Evolutionary conservation across 176 grass and related monocot genomes (phyloP).

Genomic region (Aechmea fasciata): DNA sequence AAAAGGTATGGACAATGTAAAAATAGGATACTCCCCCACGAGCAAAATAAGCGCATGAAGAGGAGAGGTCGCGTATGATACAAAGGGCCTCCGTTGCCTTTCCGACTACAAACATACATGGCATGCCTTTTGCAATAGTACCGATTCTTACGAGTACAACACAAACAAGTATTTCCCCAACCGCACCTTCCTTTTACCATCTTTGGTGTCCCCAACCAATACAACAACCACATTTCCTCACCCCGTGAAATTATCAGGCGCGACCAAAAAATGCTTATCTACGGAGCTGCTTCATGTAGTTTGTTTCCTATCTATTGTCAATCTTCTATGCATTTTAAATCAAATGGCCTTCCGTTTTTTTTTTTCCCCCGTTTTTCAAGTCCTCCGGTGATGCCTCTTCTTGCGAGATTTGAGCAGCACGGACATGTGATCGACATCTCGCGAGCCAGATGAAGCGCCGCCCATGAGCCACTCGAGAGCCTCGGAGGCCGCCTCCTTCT

Average conservation of each 20-base stretch:
- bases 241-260: slow-evolving; percentile 11
- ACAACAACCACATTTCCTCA: neutral
- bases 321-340: slow-evolving; percentile 1
- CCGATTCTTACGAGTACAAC: neutral
- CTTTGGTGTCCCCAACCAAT: neutral
- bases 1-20: neutral
- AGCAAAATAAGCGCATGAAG: slow-evolving; percentile 2
- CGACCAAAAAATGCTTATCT: slow-evolving; percentile 16
- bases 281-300: slow-evolving; percentile 6
- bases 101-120: neutral
- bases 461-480: slow-evolving; percentile 72
- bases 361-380: slow-evolving; percentile 9
- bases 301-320: neutral
- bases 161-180: neutral
- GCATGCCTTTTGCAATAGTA: neutral
- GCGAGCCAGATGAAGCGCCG: slow-evolving; percentile 9
- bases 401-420: slow-evolving; percentile 50
- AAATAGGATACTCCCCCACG: neutral
- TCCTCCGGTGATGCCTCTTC: slow-evolving; percentile 51
- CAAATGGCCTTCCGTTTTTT: neutral
- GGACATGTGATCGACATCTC: slow-evolving; percentile 43
- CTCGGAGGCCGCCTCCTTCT: slow-evolving; percentile 74
- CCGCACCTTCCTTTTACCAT: neutral
- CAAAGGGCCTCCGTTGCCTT: neutral
- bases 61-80: neutral